These are phyloP conservation scores for Plasmopara muralis DNA, from an alignment of 352 stramenopile genomes.

Conservation along the genomic window DNA sequence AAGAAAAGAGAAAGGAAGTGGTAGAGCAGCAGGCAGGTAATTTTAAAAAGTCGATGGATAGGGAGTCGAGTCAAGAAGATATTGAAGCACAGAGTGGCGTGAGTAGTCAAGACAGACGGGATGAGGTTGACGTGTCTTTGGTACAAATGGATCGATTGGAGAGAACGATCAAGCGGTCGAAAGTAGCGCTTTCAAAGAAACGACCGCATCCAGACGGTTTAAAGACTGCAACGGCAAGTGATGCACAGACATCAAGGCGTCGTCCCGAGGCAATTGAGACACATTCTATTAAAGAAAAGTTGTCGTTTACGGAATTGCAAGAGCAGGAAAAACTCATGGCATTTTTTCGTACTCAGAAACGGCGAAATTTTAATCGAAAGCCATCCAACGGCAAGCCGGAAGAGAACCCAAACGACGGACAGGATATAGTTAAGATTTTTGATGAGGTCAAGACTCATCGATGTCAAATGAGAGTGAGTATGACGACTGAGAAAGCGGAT, in stretches of 20 bases:
- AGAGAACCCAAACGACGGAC: not conserved
- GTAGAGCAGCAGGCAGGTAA: no score
- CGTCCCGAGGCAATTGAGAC: constrained; percentile 13
- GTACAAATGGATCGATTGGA: constrained; percentile 2
- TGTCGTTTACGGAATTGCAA: constrained; percentile 42
- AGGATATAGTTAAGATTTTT: not conserved
- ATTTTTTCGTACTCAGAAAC: constrained; percentile 35
- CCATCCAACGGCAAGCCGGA: not conserved
- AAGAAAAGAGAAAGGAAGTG: not conserved
- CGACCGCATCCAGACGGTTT: not conserved
- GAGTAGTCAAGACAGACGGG: constrained; percentile 8
- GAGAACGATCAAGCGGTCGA: constrained; percentile 2
- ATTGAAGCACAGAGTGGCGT: constrained; percentile 9
- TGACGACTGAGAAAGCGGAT: constrained; percentile 2
- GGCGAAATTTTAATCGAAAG: constrained; percentile 4
- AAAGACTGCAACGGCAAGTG: not conserved
- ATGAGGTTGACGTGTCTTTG: not conserved
- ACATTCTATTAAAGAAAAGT: constrained; percentile 27
- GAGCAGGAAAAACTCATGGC: constrained; percentile 40
- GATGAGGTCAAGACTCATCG: not conserved
- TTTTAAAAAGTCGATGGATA: not conserved
- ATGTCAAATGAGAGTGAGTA: constrained; percentile 6
- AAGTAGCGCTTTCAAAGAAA: constrained; percentile 1
- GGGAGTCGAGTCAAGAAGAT: constrained; percentile 15
- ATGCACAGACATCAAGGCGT: constrained; percentile 3